These are phyloP conservation scores for Trametes cinnabarina DNA, from an alignment of 768 basidiomycete genomes.

Conservation along the genomic window DNA sequence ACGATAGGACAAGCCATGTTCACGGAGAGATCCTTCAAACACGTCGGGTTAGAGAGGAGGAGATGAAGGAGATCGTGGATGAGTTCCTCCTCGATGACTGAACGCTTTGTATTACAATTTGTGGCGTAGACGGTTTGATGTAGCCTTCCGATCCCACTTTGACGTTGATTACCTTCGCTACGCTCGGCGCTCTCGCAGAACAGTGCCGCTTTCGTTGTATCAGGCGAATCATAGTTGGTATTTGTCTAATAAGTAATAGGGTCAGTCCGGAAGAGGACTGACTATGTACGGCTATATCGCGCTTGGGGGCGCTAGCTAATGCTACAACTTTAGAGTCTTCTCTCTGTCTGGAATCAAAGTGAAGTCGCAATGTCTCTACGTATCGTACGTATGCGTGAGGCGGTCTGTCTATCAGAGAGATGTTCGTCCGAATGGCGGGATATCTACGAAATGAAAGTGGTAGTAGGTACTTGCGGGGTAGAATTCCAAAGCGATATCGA, in stretches of 20 bases:
- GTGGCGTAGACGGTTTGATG: background rate
- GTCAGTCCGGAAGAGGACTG: background rate
- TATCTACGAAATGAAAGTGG: conserved; percentile 1
- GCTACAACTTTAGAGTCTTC: conserved; percentile 12
- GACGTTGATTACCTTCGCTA: background rate
- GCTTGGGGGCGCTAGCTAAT: background rate
- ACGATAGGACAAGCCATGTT: background rate
- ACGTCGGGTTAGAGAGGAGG: conserved; percentile 31
- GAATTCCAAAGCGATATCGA: background rate
- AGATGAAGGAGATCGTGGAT: conserved; percentile 39
- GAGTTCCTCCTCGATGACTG: conserved; percentile 39
- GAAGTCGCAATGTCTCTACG: background rate
- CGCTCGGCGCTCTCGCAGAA: background rate
- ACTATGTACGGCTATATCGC: background rate
- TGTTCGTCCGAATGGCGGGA: background rate
- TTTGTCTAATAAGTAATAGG: background rate
- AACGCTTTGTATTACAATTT: background rate
- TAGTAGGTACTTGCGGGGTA: background rate
- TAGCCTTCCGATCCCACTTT: background rate
- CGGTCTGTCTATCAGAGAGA: background rate
- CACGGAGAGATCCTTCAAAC: conserved; percentile 33
- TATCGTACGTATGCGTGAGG: no score
- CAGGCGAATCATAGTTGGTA: background rate
- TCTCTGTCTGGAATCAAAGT: conserved; percentile 3
- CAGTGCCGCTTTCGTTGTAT: background rate